A percentile compares a stretch with the other conserved stretches of the same genome.
Conservation (phyloP, 305 asterid species). For the Fraxinus xanthoxyloides region DNA sequence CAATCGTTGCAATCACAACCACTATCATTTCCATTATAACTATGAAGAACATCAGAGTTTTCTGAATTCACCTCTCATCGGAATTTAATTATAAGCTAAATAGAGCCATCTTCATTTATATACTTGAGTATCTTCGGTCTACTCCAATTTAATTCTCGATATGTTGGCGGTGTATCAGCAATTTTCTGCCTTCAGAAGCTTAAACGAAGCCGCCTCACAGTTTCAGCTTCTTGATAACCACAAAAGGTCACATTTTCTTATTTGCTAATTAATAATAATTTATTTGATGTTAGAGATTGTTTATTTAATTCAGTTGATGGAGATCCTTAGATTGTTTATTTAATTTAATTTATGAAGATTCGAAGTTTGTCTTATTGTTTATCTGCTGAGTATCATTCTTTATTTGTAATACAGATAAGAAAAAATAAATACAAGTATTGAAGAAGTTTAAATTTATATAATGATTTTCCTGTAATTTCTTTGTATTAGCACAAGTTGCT, state of each 20-base stretch:
- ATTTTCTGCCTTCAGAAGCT: not conserved
- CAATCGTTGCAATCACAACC: not conserved
- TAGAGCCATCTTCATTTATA: not conserved
- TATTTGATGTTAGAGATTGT: not conserved
- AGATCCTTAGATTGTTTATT: not conserved
- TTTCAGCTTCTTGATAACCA: not conserved
- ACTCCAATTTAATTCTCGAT: not conserved
- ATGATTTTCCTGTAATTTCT: not conserved
- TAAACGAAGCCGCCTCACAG: not conserved
- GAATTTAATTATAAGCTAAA: not conserved
- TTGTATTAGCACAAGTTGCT: not conserved
- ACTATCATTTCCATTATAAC: not conserved
- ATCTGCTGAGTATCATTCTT: not conserved
- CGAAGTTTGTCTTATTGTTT: not conserved
- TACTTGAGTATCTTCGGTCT: not conserved
- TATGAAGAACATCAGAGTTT: not conserved
- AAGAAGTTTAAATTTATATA: too few relatives aligned
- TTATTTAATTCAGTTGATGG: not conserved
- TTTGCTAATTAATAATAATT: not conserved
- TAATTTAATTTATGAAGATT: not conserved
- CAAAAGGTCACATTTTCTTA: not conserved
- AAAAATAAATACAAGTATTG: not conserved
- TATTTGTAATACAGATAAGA: not conserved
- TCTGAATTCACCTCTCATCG: not conserved
- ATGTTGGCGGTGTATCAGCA: not conserved